Base-by-base conservation (phyloP, 371 early-diverging fungal species). In the Aphelidium insulamus region DNA sequence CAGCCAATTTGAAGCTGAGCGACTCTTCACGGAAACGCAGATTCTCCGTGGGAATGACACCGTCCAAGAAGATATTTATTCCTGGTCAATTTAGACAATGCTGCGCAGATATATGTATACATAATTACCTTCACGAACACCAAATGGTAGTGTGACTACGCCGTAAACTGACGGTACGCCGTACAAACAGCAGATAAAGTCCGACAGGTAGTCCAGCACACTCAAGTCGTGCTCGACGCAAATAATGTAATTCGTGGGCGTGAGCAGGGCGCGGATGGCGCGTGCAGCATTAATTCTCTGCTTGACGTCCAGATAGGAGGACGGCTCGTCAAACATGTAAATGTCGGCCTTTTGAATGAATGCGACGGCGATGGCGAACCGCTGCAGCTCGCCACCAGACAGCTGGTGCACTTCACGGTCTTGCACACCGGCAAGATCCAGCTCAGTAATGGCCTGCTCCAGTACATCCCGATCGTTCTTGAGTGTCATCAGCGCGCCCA, bases 311-410 rank as follows among this genome's bases (percentile, higher is more conserved):
- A 99, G 63, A 52, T 92, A 99, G 33, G 82, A 81, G 19, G 97
- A 91, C 34, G 99, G 99, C 59, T 99, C 99, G 55, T 99, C 99
- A 57, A 97, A 95, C 86, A 98, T 95, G 60, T 91, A 97, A 28
- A 97, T 80, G 55, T 97, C 84, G 19, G 88, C 88, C 19, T 70
- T 45, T 53, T 86, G 82, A 38, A 94, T 71, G 38, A 71, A 68
- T 4, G 85, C 71, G 24, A 87, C 61, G 27, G 80, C 88, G 56
- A 98, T 94, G 41, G 92, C 86, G 52, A 99, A 92, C 46, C 98
- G 79, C 62, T 99, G 99, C 50, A 98, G 64, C 63, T 99, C 98
- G 58, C 99, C 99, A 56, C 99, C 99, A 38, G 97, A 97, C 39
- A 99, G 59, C 45, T 86, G 72, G 29, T 62, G 66, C 4, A 98